Evolutionary conservation across 1,139 yeast species (phyloP).

Genomic region (Hanseniaspora sp.): DNA sequence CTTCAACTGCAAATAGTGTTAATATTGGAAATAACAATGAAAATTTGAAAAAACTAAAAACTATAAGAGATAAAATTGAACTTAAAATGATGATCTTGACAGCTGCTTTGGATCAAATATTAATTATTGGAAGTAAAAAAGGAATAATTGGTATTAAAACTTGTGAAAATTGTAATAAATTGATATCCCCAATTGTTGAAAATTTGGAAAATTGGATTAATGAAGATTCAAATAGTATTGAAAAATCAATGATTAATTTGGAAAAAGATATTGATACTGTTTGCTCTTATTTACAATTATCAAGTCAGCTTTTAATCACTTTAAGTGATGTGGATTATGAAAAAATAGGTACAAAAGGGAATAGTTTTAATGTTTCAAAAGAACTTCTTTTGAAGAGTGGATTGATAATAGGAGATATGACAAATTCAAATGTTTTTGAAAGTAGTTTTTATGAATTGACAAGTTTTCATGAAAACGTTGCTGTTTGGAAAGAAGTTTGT

Average conservation of each 20-base stretch:
- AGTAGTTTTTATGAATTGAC: conserved; percentile 1
- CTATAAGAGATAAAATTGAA: conserved; percentile 39
- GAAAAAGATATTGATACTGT: conserved; percentile 12
- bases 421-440: background rate
- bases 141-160: background rate
- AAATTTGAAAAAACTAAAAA: conserved; percentile 32
- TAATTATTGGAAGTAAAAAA: background rate
- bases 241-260: background rate
- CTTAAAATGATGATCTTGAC: conserved; percentile 54
- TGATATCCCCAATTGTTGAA: conserved; percentile 4
- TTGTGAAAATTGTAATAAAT: conserved; percentile 3
- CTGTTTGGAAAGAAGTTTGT: conserved; percentile 49
- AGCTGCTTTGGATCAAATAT: conserved; percentile 57
- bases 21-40: background rate
- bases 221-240: background rate
- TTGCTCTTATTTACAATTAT: conserved; percentile 7
- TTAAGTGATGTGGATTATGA: background rate
- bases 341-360: background rate
- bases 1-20: background rate
- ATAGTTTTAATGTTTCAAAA: background rate
- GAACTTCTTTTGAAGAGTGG: conserved; percentile 6
- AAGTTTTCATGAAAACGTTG: conserved; percentile 12
- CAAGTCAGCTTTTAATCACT: background rate
- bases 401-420: background rate
- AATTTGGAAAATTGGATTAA: conserved; percentile 6